These are phyloP conservation scores for Tolypocladium pustulatum DNA, from an alignment of 2,329 filamentous ascomycete species.

Conservation along the genomic window DNA sequence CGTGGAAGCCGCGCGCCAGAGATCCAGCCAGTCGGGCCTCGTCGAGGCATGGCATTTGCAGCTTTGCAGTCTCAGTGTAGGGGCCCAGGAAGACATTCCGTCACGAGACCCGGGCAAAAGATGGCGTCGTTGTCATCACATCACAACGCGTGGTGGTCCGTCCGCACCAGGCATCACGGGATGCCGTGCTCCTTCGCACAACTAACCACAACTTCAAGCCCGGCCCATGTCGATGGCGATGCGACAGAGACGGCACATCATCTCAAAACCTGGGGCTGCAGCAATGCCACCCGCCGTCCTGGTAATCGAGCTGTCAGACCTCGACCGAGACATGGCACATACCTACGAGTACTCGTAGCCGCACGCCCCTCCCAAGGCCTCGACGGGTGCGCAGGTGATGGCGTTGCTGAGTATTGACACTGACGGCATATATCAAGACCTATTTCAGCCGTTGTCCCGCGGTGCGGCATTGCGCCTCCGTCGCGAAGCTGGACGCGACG, in stretches of 20 bases:
- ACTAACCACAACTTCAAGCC: too few species aligned
- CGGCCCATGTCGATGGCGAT: too few species aligned
- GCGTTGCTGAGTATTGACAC: neutral
- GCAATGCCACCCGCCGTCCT: neutral
- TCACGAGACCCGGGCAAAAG: neutral
- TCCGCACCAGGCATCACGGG: too few species aligned
- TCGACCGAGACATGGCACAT: neutral
- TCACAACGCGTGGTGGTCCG: too few species aligned
- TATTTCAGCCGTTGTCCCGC: neutral
- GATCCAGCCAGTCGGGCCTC: neutral
- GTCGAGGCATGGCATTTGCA: neutral
- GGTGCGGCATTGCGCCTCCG: slow-evolving; percentile 1
- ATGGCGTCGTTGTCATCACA: neutral
- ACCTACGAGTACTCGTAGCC: neutral
- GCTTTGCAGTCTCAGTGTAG: neutral
- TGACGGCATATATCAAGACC: neutral
- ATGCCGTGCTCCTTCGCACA: too few species aligned
- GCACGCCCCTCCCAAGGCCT: neutral
- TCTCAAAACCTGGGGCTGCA: neutral
- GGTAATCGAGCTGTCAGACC: neutral
- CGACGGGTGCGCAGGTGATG: neutral
- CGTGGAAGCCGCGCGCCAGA: too few species aligned
- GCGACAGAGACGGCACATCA: neutral
- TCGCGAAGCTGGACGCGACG: neutral
- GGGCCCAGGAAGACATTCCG: too few species aligned